phyloP scores from a whole-genome alignment of 192 early-diverging fungal species.

The Podila epicladia region DNA sequence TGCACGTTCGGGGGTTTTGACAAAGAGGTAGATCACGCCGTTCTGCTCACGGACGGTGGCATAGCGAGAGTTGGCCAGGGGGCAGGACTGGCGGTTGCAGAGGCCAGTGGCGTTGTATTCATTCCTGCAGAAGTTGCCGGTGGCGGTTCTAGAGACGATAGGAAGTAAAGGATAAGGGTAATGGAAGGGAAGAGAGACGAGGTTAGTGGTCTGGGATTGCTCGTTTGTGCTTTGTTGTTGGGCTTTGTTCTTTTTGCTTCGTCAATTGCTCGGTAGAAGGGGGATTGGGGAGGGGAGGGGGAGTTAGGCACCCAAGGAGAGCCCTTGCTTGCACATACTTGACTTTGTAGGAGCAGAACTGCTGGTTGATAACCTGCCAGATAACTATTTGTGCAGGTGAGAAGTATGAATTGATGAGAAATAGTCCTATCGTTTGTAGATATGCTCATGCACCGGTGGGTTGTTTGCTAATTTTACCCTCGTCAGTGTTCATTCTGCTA shows the following conservation, averaged over 20 bases:
- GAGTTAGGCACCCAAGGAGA: background rate
- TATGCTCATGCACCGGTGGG: no score
- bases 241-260: background rate
- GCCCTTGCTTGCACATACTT: constrained; percentile 62
- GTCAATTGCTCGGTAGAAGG: background rate
- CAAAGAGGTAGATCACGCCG: constrained; percentile 88
- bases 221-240: background rate
- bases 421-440: background rate
- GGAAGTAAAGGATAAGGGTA: background rate
- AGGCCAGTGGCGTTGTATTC: constrained; percentile 97
- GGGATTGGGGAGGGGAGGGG: background rate
- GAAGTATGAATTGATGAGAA: background rate
- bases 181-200: background rate
- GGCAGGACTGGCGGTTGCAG: constrained; percentile 94
- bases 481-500: no score
- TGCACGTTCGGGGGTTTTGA: constrained; percentile 96
- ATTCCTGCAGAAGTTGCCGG: constrained; percentile 94
- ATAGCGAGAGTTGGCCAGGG: constrained; percentile 94
- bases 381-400: constrained; percentile 62
- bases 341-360: constrained; percentile 99
- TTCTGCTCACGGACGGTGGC: constrained; percentile 92
- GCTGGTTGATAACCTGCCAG: constrained; percentile 96
- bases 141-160: constrained; percentile 68
- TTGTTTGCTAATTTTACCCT: no score
- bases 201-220: background rate